Base-by-base conservation (phyloP, 2,329 filamentous ascomycete species). In the Bipolaris oryzae region DNA sequence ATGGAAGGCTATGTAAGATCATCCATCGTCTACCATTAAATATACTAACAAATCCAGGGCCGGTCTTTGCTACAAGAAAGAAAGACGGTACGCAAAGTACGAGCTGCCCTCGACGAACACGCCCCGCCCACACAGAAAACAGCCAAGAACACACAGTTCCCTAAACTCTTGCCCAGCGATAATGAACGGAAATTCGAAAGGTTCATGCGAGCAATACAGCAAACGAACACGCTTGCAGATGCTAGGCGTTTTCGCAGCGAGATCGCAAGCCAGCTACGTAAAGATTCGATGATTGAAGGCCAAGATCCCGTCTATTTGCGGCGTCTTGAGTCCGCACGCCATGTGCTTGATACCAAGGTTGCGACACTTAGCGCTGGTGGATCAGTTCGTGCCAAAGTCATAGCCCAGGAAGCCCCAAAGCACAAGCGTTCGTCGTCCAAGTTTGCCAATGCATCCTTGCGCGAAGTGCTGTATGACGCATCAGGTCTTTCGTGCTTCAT, bases 401-500 rank as follows among this genome's bases (percentile, higher is more conserved):
- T 78, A 11, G 74, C 76, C 5, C 75, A 79, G 43, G 68, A 74
- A 42, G 71, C 76, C 34, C 70, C 76, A 3, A 71, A 72, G 42
- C 70, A 76, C 25, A 75, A 67, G 54, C 71, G 75, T 23, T 71
- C 75, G n/a, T 78, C 84, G n/a, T 89, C 89, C 1, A 84, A 83
- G 42, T 80, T 93, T 37, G 88, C 92, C 62, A 89, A 90, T 66
- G 89, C 89, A 7, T 88, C 90, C 0, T 81, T 98, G 2, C 85
- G 88, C 11, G 92, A 98, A 63, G 83, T 99, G n/a, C 82, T 99
- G 55, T 89, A 93, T 64, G 92, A 96, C 75, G 86, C 95, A 2
- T 90, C 94, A 1, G 94, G 92, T 0, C 82, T 99, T 7, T 98
- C 95, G 2, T 99, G 96, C 74, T 98, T 99, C 78, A 99, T 99